Percentiles rank a stretch among this genome's conserved stretches.
Conservation (phyloP, 352 stramenopile species). For the Thalassiosira sp. region DNA sequence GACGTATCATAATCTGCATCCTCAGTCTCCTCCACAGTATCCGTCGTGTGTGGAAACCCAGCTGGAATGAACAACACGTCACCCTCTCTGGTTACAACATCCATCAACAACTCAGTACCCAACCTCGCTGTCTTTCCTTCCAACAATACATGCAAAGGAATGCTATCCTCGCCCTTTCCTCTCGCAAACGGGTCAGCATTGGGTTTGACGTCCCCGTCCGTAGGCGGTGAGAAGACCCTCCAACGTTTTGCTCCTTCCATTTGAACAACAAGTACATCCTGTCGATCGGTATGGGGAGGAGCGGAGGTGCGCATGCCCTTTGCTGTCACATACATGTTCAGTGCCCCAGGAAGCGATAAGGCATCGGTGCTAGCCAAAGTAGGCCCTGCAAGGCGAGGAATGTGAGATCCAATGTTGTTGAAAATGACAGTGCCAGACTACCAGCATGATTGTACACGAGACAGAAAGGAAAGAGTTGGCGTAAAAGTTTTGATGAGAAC, state of each 20-base stretch:
- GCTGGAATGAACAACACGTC: slow-evolving; percentile 85
- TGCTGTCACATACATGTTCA: slow-evolving; percentile 85
- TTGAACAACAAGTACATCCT: slow-evolving; percentile 86
- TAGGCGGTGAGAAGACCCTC: slow-evolving; percentile 80
- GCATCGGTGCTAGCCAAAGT: slow-evolving; percentile 80
- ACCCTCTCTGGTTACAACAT: slow-evolving; percentile 70
- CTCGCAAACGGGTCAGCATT: slow-evolving; percentile 82
- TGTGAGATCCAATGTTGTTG: slow-evolving; percentile 84
- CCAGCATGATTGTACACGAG: slow-evolving; percentile 2
- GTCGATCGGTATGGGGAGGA: slow-evolving; percentile 86
- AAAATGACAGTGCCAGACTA: slow-evolving; percentile 82
- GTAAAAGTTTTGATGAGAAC: not conserved
- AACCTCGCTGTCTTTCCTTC: slow-evolving; percentile 41
- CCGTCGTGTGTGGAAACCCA: slow-evolving; percentile 85
- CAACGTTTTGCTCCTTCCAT: slow-evolving; percentile 81
- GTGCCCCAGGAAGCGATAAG: slow-evolving; percentile 72
- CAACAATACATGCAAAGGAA: slow-evolving; percentile 77
- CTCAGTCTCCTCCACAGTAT: slow-evolving; percentile 67
- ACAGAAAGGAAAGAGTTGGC: not conserved
- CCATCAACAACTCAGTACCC: slow-evolving; percentile 68
- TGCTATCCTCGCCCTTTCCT: slow-evolving; percentile 82
- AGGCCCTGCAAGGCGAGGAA: slow-evolving; percentile 73
- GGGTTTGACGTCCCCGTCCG: slow-evolving; percentile 69
- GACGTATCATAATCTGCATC: slow-evolving; percentile 59
- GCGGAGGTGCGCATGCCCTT: slow-evolving; percentile 78